A percentile compares a stretch with the other conserved stretches of the same genome.
Evolutionary conservation across 441 rosid species (phyloP).

Genomic region (Metrosideros polymorpha): DNA sequence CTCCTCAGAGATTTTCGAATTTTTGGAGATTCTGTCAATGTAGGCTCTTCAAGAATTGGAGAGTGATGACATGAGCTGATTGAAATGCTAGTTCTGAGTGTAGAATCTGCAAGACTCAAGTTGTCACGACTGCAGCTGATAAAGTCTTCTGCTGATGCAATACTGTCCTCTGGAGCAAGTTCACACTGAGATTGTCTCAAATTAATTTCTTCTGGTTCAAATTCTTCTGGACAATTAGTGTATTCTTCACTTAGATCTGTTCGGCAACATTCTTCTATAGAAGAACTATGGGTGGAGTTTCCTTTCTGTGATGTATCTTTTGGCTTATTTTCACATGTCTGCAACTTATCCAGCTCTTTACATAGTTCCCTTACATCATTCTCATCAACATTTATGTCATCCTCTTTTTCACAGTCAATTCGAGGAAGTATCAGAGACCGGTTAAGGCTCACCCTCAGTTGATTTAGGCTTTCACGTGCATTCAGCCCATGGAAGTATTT

Average conservation of each 20-base stretch:
- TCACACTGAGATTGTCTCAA: constrained; percentile 14
- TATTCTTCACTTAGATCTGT: constrained; percentile 64
- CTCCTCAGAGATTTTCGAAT: constrained; percentile 54
- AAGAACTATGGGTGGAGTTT: constrained; percentile 47
- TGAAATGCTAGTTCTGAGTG: constrained; percentile 40
- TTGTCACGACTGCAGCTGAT: constrained; percentile 1
- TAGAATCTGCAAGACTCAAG: constrained; percentile 21
- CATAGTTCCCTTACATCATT: constrained; percentile 65
- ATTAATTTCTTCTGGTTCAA: constrained; percentile 31
- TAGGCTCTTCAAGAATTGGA: constrained; percentile 62
- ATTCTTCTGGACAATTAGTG: constrained; percentile 35
- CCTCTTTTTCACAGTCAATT: constrained; percentile 38
- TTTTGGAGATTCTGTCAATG: constrained; percentile 84
- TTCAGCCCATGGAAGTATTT: constrained; percentile 35
- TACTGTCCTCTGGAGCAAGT: constrained; percentile 14
- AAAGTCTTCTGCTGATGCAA: constrained; percentile 14
- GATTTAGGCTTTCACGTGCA: constrained; percentile 78
- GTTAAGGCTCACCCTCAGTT: constrained; percentile 85
- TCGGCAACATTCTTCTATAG: constrained; percentile 57
- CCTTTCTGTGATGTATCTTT: constrained; percentile 32
- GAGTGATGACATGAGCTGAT: constrained; percentile 46
- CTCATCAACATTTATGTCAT: constrained; percentile 53
- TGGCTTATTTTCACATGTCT: constrained; percentile 30
- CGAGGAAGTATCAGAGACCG: constrained; percentile 72
- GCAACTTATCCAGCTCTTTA: constrained; percentile 56